Percentiles rank a stretch among this genome's conserved stretches.
phyloP scores from a whole-genome alignment of 1,139 yeast species.

The Debaryomyces fabryi region DNA sequence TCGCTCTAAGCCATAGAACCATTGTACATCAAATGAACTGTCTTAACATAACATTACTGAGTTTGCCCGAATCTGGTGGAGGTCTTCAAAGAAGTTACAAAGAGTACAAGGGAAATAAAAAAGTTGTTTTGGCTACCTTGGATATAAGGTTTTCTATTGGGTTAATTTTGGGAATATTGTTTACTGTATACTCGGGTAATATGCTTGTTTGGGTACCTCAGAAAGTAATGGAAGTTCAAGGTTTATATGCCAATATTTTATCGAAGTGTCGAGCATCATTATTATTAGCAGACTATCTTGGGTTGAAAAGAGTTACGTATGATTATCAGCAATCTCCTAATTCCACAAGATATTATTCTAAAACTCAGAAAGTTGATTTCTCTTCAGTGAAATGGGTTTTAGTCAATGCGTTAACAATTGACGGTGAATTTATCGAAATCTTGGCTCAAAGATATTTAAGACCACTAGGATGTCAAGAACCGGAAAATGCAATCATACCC shows the following conservation, averaged over 20 bases:
- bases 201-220: conserved; percentile 80
- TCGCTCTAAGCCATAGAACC: conserved; percentile 87
- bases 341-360: conserved; percentile 76
- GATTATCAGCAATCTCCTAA: conserved; percentile 92
- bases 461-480: conserved; percentile 83
- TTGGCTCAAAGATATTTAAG: conserved; percentile 89
- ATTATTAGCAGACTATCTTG: conserved; percentile 81
- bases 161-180: conserved; percentile 74
- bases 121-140: conserved; percentile 66
- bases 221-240: conserved; percentile 74
- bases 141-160: conserved; percentile 92
- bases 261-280: conserved; percentile 73
- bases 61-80: conserved; percentile 56
- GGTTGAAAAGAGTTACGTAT: conserved; percentile 89
- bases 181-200: conserved; percentile 86
- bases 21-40: conserved; percentile 87
- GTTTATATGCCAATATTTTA: conserved; percentile 81
- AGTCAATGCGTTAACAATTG: conserved; percentile 89
- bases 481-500: conserved; percentile 84
- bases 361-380: conserved; percentile 77
- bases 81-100: conserved; percentile 35
- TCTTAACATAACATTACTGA: conserved; percentile 66
- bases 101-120: conserved; percentile 30
- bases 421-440: conserved; percentile 90
- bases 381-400: conserved; percentile 86